Base-by-base conservation (phyloP, 306 rosid genomes). In the Lablab purpureus region DNA sequence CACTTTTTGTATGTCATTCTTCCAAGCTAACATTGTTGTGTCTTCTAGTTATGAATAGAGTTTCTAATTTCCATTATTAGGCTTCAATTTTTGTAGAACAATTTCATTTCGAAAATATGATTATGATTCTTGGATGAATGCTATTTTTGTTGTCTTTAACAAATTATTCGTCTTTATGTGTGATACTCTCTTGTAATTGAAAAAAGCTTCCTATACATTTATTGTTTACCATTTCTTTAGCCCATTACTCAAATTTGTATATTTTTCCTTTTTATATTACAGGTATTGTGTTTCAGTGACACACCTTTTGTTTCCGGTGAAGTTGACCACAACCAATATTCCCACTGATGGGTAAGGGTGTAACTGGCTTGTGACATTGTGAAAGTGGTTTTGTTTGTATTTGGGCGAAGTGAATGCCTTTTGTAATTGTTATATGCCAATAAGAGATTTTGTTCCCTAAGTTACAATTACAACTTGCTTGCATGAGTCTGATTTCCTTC, bases 271-370 rank as follows among this genome's bases (percentile, higher is more conserved):
- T 46, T 67, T 74, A 67, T 40, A 14, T 54, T 87, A 32, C 97
- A 96, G 99, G 66, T 96, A 91, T 83, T 89, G 85, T 87, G 85
- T 79, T 83, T 70, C 94, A 25, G 67, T 88, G 28, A 75, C 73
- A 5, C 94, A 88, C 82, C 97, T 94, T 81, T 76, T 93, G 68
- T 64, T 58, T 71, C 97, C 99, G 0, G 91, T 90, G 84, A 93
- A 87, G 92, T 86, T 93, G 87, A 75, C 58, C 18, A 70, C 84
- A 17, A 46, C 93, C 54, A 85, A 36, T 83, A 65, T 84, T 78
- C 89, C 96, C 36, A 79, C 91, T 32, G 99, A 93, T 74, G 99
- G 98, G 99, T 96, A 21, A 41, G 84, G 84, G 92, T 74, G 74
- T 46, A 52, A 45, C 43, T 64, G 34, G 73, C 71, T 71, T 28